These are phyloP conservation scores for Albizia julibrissin DNA, from an alignment of 306 rosid species.

Conservation along the genomic window DNA sequence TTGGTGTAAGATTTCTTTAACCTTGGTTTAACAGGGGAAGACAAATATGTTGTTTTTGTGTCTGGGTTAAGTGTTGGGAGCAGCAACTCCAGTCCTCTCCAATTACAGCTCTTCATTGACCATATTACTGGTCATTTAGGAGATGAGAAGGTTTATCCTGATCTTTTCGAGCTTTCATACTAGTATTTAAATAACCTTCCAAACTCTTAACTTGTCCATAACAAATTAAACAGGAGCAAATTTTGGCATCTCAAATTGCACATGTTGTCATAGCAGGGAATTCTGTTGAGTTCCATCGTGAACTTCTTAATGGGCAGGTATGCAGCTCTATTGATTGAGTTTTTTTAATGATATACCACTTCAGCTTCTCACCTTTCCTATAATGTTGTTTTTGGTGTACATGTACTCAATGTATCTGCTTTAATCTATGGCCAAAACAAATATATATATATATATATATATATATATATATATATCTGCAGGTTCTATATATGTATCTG, in stretches of 20 bases:
- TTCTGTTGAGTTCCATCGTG: slow-evolving; percentile 75
- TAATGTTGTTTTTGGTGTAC: slow-evolving; percentile 8
- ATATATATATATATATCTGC: too few species aligned
- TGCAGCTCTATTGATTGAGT: slow-evolving; percentile 16
- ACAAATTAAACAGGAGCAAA: slow-evolving; percentile 70
- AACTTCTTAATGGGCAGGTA: slow-evolving; percentile 89
- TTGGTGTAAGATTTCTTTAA: slow-evolving; percentile 10
- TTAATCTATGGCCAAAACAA: background rate
- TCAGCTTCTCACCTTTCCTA: background rate
- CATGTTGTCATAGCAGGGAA: slow-evolving; percentile 85
- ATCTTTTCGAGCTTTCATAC: slow-evolving; percentile 30
- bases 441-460: too few species aligned
- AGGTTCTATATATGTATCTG: background rate
- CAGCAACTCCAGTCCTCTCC: slow-evolving; percentile 79
- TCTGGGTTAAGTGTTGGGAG: slow-evolving; percentile 87
- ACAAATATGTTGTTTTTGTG: slow-evolving; percentile 76
- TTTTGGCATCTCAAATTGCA: slow-evolving; percentile 81
- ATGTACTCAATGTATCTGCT: slow-evolving; percentile 11
- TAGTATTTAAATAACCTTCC: slow-evolving; percentile 26
- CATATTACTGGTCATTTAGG: slow-evolving; percentile 97
- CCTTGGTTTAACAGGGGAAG: slow-evolving; percentile 69
- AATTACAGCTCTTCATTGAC: slow-evolving; percentile 90
- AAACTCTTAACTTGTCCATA: slow-evolving; percentile 36
- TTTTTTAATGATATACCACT: slow-evolving; percentile 10
- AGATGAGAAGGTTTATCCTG: slow-evolving; percentile 71